Evolutionary conservation across 2,329 filamentous ascomycete genomes (phyloP).

Genomic region (Chrysoporthe cubensis): DNA sequence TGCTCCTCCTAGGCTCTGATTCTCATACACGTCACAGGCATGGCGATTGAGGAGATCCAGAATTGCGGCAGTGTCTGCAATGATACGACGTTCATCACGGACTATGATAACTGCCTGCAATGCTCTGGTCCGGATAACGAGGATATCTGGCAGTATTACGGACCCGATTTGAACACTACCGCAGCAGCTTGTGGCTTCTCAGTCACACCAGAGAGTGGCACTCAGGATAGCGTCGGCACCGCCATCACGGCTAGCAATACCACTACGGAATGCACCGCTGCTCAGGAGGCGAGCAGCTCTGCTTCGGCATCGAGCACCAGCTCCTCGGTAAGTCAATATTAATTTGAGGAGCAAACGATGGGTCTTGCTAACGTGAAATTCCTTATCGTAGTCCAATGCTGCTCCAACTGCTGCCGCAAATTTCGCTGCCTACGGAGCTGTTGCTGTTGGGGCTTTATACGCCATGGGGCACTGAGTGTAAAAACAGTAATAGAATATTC

Average conservation of each 20-base stretch:
- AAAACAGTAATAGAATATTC: background rate
- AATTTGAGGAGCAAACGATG: background rate
- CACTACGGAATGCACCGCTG: slow-evolving; percentile 18
- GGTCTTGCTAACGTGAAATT: background rate
- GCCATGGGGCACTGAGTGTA: slow-evolving; percentile 12
- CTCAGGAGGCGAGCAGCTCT: slow-evolving; percentile 17
- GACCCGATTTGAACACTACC: slow-evolving; percentile 36
- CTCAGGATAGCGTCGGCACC: slow-evolving; percentile 30
- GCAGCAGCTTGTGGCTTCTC: slow-evolving; percentile 38
- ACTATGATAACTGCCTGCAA: slow-evolving; percentile 46
- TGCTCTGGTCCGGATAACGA: slow-evolving; percentile 45
- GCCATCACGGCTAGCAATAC: slow-evolving; percentile 26
- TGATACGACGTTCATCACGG: slow-evolving; percentile 41
- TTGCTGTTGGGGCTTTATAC: slow-evolving; percentile 21
- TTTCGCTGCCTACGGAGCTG: slow-evolving; percentile 20
- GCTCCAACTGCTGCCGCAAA: background rate
- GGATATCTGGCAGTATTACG: slow-evolving; percentile 48
- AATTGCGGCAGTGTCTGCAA: slow-evolving; percentile 39
- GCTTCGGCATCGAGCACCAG: slow-evolving; percentile 20
- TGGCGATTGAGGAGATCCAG: slow-evolving; percentile 42
- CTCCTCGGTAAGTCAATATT: slow-evolving; percentile 13
- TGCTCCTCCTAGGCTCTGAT: background rate
- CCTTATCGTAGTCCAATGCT: slow-evolving; percentile 2
- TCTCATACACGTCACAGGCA: slow-evolving; percentile 29
- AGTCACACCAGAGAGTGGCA: slow-evolving; percentile 31